These are phyloP conservation scores for Stylosanthes scabra DNA, from an alignment of 331 rosid species.

Conservation along the genomic window DNA sequence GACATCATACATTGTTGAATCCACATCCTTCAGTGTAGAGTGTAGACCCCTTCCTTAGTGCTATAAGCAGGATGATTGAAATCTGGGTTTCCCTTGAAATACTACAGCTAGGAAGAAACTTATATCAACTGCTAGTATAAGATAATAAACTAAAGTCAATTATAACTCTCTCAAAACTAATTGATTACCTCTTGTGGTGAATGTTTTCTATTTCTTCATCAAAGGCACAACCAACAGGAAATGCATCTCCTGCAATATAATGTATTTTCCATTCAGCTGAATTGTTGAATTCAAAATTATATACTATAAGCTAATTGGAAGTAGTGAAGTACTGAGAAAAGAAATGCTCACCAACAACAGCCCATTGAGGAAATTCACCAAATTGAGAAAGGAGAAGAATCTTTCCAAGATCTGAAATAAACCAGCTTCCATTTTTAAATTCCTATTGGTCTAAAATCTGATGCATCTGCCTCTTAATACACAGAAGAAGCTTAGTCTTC, in stretches of 20 bases:
- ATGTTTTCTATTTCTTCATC: constrained; percentile 73
- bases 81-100: constrained; percentile 75
- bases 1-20: constrained; percentile 66
- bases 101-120: constrained; percentile 44
- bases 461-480: background rate
- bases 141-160: too few relatives aligned
- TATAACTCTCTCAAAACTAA: too few relatives aligned
- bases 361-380: too few relatives aligned
- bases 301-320: background rate
- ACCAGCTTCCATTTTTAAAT: too few relatives aligned
- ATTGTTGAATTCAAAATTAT: constrained; percentile 4
- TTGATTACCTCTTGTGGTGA: constrained; percentile 75
- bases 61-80: constrained; percentile 38
- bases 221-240: constrained; percentile 89
- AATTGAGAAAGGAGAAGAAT: too few relatives aligned
- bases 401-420: too few relatives aligned
- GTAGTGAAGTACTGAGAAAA: too few relatives aligned
- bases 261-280: background rate
- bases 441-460: too few relatives aligned
- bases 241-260: constrained; percentile 68
- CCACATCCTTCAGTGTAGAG: constrained; percentile 73
- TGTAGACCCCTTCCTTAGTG: constrained; percentile 65
- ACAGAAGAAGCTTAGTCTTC: background rate
- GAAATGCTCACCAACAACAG: too few relatives aligned
- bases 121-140: background rate